phyloP scores from a whole-genome alignment of 768 basidiomycete species.

The Mycena filopes region DNA sequence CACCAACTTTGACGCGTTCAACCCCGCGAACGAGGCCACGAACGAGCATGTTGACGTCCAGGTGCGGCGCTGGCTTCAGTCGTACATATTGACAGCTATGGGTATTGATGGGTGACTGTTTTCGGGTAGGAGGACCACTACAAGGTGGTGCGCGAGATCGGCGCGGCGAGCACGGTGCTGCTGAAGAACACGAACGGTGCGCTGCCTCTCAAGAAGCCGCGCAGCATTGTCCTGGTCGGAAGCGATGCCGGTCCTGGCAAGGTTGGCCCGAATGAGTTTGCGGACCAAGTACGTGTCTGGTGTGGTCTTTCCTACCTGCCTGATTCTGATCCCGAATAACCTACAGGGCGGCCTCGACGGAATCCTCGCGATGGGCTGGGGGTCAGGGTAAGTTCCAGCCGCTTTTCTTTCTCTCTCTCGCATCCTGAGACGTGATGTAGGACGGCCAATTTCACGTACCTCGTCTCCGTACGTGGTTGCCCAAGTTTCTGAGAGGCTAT shows the following conservation, averaged over 20 bases:
- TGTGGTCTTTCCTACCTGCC: not conserved
- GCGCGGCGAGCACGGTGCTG: constrained; percentile 77
- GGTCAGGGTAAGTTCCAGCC: constrained; percentile 71
- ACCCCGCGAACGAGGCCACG: constrained; percentile 57
- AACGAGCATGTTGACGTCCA: constrained; percentile 75
- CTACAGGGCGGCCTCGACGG: constrained; percentile 66
- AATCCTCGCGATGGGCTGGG: constrained; percentile 93
- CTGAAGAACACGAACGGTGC: constrained; percentile 74
- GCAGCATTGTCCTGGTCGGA: constrained; percentile 70
- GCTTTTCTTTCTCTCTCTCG: not conserved
- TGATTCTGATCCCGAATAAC: not conserved
- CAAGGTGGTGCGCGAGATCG: constrained; percentile 76
- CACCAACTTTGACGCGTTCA: constrained; percentile 79
- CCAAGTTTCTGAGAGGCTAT: not conserved
- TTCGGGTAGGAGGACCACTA: constrained; percentile 72
- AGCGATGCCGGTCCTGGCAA: constrained; percentile 71
- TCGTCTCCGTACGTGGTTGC: constrained; percentile 67
- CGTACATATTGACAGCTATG: too few species aligned
- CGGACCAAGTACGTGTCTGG: constrained; percentile 54
- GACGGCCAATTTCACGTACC: constrained; percentile 81
- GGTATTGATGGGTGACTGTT: too few species aligned
- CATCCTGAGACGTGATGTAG: constrained; percentile 36
- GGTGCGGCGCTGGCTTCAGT: too few species aligned
- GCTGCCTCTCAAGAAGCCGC: constrained; percentile 69
- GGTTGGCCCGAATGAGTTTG: constrained; percentile 77